Conservation (phyloP, 495 filamentous ascomycete genomes). For the Arthonia radiata region DNA sequence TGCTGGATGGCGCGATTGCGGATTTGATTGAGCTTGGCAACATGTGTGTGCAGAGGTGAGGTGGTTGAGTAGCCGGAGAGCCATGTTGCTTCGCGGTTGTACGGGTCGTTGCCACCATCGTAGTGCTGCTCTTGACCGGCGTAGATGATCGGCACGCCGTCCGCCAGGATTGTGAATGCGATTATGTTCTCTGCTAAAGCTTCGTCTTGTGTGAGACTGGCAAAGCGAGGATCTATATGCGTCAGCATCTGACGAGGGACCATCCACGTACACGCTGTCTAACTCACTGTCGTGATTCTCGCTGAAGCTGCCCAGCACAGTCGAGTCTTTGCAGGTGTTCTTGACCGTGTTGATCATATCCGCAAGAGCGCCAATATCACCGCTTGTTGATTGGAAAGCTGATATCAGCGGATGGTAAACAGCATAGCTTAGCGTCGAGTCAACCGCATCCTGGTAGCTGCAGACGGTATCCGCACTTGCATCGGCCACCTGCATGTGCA, state of each 20-base stretch:
- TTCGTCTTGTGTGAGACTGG: no score
- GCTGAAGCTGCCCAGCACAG: slow-evolving; percentile 43
- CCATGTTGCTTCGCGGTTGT: slow-evolving; percentile 58
- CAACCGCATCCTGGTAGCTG: slow-evolving; percentile 35
- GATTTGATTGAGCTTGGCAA: slow-evolving; percentile 31
- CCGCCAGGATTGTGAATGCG: slow-evolving; percentile 43
- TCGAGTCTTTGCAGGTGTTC: slow-evolving; percentile 28
- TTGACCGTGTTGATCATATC: slow-evolving; percentile 32
- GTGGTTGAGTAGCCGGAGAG: slow-evolving; percentile 32
- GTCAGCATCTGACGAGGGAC: no score
- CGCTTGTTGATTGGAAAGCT: slow-evolving; percentile 34
- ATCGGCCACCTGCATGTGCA: no score
- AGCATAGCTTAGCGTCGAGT: slow-evolving; percentile 47
- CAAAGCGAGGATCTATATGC: no score
- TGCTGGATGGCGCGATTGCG: slow-evolving; percentile 27
- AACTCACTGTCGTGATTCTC: slow-evolving; percentile 71
- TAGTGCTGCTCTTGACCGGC: slow-evolving; percentile 54
- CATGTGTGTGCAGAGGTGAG: slow-evolving; percentile 33
- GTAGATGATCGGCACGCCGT: slow-evolving; percentile 43
- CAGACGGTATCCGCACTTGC: slow-evolving; percentile 35
- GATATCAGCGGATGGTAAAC: slow-evolving; percentile 37
- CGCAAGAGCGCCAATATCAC: slow-evolving; percentile 32
- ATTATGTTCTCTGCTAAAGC: slow-evolving; percentile 42
- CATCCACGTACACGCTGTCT: no score
- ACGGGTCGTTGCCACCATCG: slow-evolving; percentile 28